Base-by-base conservation (phyloP, 2,329 filamentous ascomycete species). In the Sporothrix schenckii region DNA sequence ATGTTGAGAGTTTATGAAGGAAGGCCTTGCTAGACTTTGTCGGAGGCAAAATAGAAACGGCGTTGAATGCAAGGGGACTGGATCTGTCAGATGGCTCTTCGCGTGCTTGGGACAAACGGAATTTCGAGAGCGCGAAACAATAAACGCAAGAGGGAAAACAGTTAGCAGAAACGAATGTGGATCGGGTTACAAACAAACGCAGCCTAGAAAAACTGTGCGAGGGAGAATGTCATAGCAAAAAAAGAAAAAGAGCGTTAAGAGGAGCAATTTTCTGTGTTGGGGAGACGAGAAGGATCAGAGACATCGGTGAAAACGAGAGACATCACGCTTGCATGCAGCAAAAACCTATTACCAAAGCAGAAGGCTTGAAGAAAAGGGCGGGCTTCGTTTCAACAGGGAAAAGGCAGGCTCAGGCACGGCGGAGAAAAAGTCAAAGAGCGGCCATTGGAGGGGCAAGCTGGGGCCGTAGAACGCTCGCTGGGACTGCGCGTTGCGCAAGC, bases 261-360 rank as follows among this genome's bases (percentile, higher is more conserved):
- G 14, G 14, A 68, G 21, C 34, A 24, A 19, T 24, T 69, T 24
- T 30, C 50, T 50, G 44, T 41, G 68, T 53, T 69, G 56, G 47
- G 44, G 47, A 44, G 34, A 19, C 5, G 24, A 30, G 44, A 10
- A 30, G 19, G 67, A 61, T 60, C n/a, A 19, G 47, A 63, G 68
- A n/a, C 54, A 63, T 63, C 68, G 68, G 68, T 69, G 68, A 63
- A 34, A 24, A 54, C 39, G 52, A 56, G 66, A 68, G 66, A 68
- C 66, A 52, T 16, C 53, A 58, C 66, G 24, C 66, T 27, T 68
- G 66, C 34, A 68, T 58, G 39, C 41, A 60, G 66, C 65, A 65
- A 44, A 44, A 44, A 61, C 44, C 53, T 16, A 69, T 69, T 61
- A 69, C 44, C 67, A 50, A 68, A 58, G 54, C 39, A 68, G 39